Base-by-base conservation (phyloP, 1,139 yeast genomes). In the Saccharomycopsis hybrid region DNA sequence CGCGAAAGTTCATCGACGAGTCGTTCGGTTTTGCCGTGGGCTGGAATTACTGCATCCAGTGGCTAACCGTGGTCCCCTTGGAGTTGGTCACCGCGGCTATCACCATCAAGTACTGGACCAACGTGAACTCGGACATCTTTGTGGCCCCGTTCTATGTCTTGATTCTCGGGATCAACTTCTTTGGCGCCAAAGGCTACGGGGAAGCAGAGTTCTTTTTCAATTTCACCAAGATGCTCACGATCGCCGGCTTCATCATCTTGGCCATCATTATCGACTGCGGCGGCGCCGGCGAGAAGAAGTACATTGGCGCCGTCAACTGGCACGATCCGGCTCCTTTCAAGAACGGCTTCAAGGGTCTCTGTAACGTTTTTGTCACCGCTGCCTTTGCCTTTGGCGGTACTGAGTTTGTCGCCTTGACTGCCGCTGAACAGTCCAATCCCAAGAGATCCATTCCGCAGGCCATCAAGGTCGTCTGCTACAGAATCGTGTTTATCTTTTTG, bases 351-450 rank as follows among this genome's bases (percentile, higher is more conserved):
- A 84, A 84, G 63, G 95, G 94, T 59, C 82, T 89, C 28, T 82
- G 90, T 60, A 73, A 87, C 4, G 87, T 85, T 33, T 85, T 89
- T 60, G 88, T 89, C 48, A 78, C 83, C 32, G 94, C 95, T 30
- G 94, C 96, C 4, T 89, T 87, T 66, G 80, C 96, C 3, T 84
- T 85, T 60, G 89, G 90, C 49, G 94, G 94, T 59, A 78, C 87
- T 44, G 95, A 87, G 68, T 73, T 84, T 59, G 80, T 85, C 53
- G 96, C 95, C 49, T 72, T 90, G 58, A 90, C 95, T 35, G 94
- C 96, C 35, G 89, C 95, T 31, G 97, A 90, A 67, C 84, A 95
- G 50, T 73, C 76, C 47, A 85, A 87, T 67, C 96, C 96, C 55
- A 72, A 84, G 62, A 77, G 76, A 61, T 70, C 86, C 18, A 74